Evolutionary conservation across 306 rosid genomes (phyloP), one percentile per base, ranked within the genome.

Genomic region (Glycine latifolia): DNA sequence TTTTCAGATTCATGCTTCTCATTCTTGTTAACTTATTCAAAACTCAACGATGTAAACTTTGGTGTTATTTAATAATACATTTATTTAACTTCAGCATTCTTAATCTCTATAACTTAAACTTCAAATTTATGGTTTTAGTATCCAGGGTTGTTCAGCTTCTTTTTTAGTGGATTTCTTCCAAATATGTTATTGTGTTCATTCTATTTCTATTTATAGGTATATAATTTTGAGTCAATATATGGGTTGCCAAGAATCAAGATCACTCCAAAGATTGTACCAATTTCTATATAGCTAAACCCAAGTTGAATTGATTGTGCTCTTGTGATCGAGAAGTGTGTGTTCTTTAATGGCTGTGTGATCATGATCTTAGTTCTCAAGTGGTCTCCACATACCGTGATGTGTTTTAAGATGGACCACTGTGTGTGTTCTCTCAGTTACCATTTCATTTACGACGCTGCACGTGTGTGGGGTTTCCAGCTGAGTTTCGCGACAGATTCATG

Each of bases 361-460:
- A 66, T 76, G 59, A 78, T 56, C n/a, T 55, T 67, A 56, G 67
- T 72, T 55, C 17, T 46, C 54, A 59, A 68, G 86, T 76, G 82
- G 82, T 53, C 59, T 70, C 82, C 82, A 76, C 86, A 58, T 10
- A 6, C 46, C 48, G 78, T 83, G 61, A 83, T 83, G 70, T 77
- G 74, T 68, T 73, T 16, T 31, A 26, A 75, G 50, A 82, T 82
- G 85, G 77, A 75, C 15, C 59, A 52, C 31, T 41, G 9, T 49
- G 70, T 47, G 56, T 79, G 66, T 84, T 37, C 43, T 75, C 56
- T 48, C 66, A 72, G 77, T 60, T 71, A 67, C 77, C 58, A 82
- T 60, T 73, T 71, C 77, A 65, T 80, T 78, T 65, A 17, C 17
- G 37, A 70, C 12, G 70, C 59, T 13, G 67, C 70, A 86, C 80